phyloP scores from a whole-genome alignment of 345 rosid genomes.

The Pistacia vera region DNA sequence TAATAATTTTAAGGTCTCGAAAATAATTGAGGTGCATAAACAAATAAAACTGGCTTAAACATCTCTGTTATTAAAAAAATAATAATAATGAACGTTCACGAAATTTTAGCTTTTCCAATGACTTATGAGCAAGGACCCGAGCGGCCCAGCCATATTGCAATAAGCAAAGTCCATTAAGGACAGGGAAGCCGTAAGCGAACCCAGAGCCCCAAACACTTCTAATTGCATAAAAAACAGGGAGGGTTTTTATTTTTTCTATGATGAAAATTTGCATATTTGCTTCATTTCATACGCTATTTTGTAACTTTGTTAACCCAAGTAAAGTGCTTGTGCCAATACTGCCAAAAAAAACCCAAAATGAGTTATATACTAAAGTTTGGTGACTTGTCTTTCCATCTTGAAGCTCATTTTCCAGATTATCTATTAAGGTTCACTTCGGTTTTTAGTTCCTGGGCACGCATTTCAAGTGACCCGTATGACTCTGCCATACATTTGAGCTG shows the following conservation, averaged over 20 bases:
- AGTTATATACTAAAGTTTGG: slow-evolving; percentile 48
- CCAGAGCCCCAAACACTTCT: not conserved
- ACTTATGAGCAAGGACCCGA: not conserved
- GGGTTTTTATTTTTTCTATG: too few species aligned
- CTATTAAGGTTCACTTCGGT: slow-evolving; percentile 68
- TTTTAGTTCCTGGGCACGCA: slow-evolving; percentile 70
- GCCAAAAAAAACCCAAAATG: not conserved
- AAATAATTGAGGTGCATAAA: too few species aligned
- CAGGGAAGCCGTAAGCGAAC: not conserved
- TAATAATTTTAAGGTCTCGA: too few species aligned
- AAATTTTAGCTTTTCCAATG: too few species aligned
- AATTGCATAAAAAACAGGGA: not conserved
- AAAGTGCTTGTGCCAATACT: not conserved
- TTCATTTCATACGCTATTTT: not conserved
- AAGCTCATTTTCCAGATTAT: slow-evolving; percentile 67
- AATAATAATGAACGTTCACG: too few species aligned
- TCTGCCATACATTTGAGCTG: slow-evolving; percentile 98
- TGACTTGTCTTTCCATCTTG: slow-evolving; percentile 59
- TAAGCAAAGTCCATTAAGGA: not conserved
- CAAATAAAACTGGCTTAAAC: too few species aligned
- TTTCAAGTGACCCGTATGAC: slow-evolving; percentile 90
- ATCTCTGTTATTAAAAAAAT: too few species aligned
- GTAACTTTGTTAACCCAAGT: not conserved
- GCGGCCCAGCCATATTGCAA: not conserved
- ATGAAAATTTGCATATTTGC: too few species aligned